Conservation (phyloP, 78 protist species). For the Mantamonas sphyraenae region DNA sequence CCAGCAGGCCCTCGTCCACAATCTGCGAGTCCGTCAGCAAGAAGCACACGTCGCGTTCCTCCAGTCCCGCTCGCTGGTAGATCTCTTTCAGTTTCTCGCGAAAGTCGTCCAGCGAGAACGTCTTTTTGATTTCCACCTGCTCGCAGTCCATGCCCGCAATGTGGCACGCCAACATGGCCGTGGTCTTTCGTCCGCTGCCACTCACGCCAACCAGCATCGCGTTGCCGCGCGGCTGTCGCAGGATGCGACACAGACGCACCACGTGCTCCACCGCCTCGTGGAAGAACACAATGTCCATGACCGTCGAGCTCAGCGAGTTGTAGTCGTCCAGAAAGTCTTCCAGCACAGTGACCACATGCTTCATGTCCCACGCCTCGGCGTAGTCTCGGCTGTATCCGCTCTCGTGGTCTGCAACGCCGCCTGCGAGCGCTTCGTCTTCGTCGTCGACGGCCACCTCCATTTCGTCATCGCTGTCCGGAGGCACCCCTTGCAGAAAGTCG, state of each 20-base stretch:
- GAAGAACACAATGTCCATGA: conserved; percentile 61
- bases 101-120: conserved; percentile 20
- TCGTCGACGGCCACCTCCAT: conserved; percentile 13
- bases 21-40: conserved; percentile 68
- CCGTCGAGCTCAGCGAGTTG: background rate
- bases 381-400: background rate
- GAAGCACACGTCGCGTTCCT: conserved; percentile 24
- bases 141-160: conserved; percentile 1
- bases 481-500: conserved; percentile 30
- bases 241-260: conserved; percentile 36
- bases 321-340: conserved; percentile 20
- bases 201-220: conserved; percentile 52
- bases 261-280: conserved; percentile 43
- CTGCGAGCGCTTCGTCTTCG: too few relatives aligned
- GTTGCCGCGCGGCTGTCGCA: conserved; percentile 55
- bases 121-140: conserved; percentile 10
- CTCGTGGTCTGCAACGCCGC: too few relatives aligned
- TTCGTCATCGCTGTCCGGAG: conserved; percentile 18
- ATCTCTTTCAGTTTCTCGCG: conserved; percentile 14
- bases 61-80: conserved; percentile 9
- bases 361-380: conserved; percentile 7
- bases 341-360: too few relatives aligned
- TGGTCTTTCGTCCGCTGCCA: conserved; percentile 43
- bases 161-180: conserved; percentile 16
- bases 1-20: conserved; percentile 61